Evolutionary conservation across 1,139 yeast species (phyloP), one percentile per base, ranked within the genome.

Genomic region (Yamadazyma diospyri): DNA sequence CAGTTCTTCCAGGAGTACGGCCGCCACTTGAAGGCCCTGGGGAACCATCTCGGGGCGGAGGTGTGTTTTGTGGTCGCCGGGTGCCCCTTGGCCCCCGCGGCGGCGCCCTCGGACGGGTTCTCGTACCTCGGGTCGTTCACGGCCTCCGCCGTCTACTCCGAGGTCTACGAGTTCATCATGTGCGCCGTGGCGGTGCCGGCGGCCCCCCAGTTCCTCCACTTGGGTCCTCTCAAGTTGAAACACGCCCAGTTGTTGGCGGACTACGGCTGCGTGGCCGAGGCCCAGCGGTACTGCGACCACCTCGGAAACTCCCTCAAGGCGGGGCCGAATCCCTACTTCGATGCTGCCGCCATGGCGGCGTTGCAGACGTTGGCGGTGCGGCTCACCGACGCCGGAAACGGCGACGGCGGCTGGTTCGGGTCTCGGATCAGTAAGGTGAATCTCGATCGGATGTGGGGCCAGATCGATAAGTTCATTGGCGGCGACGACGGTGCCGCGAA

Each of bases 401-500:
- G 50, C 23, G 75, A 69, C 15, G 59, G 67, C 32, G 66, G 81
- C 2, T 79, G 87, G 86, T 70, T 79, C 43, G 70, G 79, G 16
- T 60, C 75, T 24, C 78, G 74, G 64, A 69, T 83, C 46, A 65
- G 83, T 23, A 80, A 79, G 50, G 94, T 94, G 10, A 84, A 82
- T 46, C 64, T 88, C 38, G 95, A 88, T 48, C 82, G 78, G 50
- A 81, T 88, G 39, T 84, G 94, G 94, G 92, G 89, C 6, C 88
- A 83, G 33, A 65, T 88, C 40, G 95, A 87, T 53, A 87, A 87
- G 55, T 86, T 89, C 53, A 92, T 92, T 42, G 86, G 95, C 3
- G 98, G 97, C 9, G 96, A 86, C 34, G 89, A 80, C 29, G 45
- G 53, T 2, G 45, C 52, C 2, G 40, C 64, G 6, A 18, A 25